Evolutionary conservation across 1,139 yeast genomes (phyloP).

Genomic region (Scheffersomyces segobiensis): DNA sequence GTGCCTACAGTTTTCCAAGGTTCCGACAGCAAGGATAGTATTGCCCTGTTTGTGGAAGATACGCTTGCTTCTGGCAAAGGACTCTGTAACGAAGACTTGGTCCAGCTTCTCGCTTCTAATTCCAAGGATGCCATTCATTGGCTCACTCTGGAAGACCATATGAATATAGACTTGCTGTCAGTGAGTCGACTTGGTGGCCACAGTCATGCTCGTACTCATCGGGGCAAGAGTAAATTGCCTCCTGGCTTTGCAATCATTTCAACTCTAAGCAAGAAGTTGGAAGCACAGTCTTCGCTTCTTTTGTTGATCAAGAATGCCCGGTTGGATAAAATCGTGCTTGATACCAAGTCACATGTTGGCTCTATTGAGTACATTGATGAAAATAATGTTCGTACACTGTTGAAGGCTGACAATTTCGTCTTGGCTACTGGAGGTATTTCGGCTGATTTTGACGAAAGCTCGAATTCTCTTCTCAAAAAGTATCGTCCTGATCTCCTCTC

Average conservation of each 20-base stretch:
- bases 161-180: slow-evolving; percentile 25
- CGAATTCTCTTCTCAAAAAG: slow-evolving; percentile 21
- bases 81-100: slow-evolving; percentile 23
- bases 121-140: slow-evolving; percentile 34
- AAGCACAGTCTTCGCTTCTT: slow-evolving; percentile 15
- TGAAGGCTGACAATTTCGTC: slow-evolving; percentile 20
- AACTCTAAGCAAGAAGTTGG: slow-evolving; percentile 22
- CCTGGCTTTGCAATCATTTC: slow-evolving; percentile 40
- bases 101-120: slow-evolving; percentile 22
- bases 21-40: slow-evolving; percentile 20
- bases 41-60: slow-evolving; percentile 25
- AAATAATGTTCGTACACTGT: slow-evolving; percentile 6
- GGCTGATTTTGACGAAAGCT: slow-evolving; percentile 23
- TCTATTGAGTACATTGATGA: slow-evolving; percentile 23
- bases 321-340: slow-evolving; percentile 18
- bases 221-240: slow-evolving; percentile 32
- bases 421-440: slow-evolving; percentile 43
- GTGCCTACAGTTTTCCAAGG: slow-evolving; percentile 33
- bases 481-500: slow-evolving; percentile 33
- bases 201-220: slow-evolving; percentile 36
- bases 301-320: slow-evolving; percentile 21
- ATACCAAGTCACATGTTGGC: slow-evolving; percentile 12
- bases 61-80: slow-evolving; percentile 36
- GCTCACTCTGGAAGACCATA: slow-evolving; percentile 22
- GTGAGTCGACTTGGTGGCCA: slow-evolving; percentile 41